Evolutionary conservation across 495 filamentous ascomycete genomes (phyloP), one percentile per base, ranked within the genome.

Genomic region (Xylaria flabelliformis): DNA sequence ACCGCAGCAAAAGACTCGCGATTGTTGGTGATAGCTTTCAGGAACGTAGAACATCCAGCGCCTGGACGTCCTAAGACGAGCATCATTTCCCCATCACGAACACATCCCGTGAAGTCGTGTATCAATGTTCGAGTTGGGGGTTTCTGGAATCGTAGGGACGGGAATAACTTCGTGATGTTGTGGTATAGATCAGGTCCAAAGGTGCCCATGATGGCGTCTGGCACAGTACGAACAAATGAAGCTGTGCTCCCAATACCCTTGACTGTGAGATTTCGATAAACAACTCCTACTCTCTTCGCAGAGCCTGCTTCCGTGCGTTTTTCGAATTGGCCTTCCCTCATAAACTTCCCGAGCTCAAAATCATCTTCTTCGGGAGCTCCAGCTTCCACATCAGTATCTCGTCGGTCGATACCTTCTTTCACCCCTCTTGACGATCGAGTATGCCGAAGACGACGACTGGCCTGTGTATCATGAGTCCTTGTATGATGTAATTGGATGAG

Each of bases 131-230:
- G 74, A 83, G 85, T 73, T 85, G 88, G 72, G 36, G 72, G 74
- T 46, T 74, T 73, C 10, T 76, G 73, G 15, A 90, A 82, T 15
- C 82, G 89, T 19, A 94, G 76, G n/a, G 80, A 81, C 0, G 93
- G 92, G 50, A 94, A 82, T 73, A 89, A 92, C 6, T 83, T 78
- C 51, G 87, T 86, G 32, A 95, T 72, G n/a, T 93, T 82, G 19
- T 84, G 85, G 74, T 94, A 97, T 15, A 95, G 78, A 82, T 97
- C 93, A 0, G 93, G 93, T 0, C 93, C 93, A 79, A 97, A 95
- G 0, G 92, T 94, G 5, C 93, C 91, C n/a, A 93, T 67, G 64
- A 97, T 86, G 6, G 93, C 93, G 74, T 93, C 87, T 3, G 93
- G 93, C 0, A 97, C 83, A 0, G 93, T 94, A 21, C 89, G 88